These are phyloP conservation scores for Pichia occidentalis DNA, from an alignment of 805 yeast species.

Conservation along the genomic window DNA sequence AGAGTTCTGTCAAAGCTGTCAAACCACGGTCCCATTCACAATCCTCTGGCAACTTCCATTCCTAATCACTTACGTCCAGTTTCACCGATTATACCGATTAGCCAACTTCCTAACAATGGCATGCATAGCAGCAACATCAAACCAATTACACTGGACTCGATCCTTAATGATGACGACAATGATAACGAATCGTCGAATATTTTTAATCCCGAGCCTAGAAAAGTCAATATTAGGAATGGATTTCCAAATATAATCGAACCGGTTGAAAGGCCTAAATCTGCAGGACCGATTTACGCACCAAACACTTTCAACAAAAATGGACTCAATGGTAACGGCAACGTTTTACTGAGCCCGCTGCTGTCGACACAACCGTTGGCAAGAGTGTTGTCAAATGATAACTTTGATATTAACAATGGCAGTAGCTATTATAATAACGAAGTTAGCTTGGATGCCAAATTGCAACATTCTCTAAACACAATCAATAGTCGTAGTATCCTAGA, in stretches of 20 bases:
- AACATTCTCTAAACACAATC: conserved; percentile 25
- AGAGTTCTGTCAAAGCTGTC: conserved; percentile 2
- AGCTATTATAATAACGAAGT: conserved; percentile 25
- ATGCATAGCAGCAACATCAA: conserved; percentile 16
- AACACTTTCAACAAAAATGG: conserved; percentile 1
- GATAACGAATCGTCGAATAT: conserved; percentile 1
- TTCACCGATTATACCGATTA: conserved; percentile 29
- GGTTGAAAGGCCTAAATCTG: conserved; percentile 38
- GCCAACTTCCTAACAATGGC: conserved; percentile 8
- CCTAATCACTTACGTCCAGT: conserved; percentile 26
- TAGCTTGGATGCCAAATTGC: conserved; percentile 19
- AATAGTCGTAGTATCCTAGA: conserved; percentile 23
- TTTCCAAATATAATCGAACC: conserved; percentile 13
- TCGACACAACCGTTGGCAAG: conserved; percentile 17
- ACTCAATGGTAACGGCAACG: conserved; percentile 11
- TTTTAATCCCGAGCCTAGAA: conserved; percentile 10
- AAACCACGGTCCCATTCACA: too few relatives aligned
- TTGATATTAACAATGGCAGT: conserved; percentile 15
- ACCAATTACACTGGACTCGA: conserved; percentile 34
- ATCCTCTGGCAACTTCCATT: conserved; percentile 13
- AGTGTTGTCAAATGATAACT: conserved; percentile 25
- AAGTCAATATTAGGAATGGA: conserved; percentile 8
- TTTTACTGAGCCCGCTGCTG: conserved; percentile 3
- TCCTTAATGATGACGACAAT: conserved; percentile 26
- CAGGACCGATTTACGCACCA: conserved; percentile 33